Percentiles rank a stretch among this genome's conserved stretches.
These are phyloP conservation scores for Fusarium gaditjirri DNA, from an alignment of 2,329 filamentous ascomycete genomes.

Conservation along the genomic window DNA sequence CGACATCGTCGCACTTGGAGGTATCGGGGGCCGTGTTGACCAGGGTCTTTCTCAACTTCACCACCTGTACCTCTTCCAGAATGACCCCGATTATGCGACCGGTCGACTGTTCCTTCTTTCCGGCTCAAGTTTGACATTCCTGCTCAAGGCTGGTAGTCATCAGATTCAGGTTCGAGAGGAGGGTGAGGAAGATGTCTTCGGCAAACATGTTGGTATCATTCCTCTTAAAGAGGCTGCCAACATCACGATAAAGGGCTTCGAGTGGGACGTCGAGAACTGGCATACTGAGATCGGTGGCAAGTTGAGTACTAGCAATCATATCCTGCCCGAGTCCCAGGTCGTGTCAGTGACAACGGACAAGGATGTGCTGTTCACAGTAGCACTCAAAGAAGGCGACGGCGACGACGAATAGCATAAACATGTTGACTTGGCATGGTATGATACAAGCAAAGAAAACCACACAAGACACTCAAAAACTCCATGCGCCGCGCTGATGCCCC, in stretches of 20 bases:
- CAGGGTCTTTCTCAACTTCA: slow-evolving; percentile 91
- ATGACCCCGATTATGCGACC: slow-evolving; percentile 57
- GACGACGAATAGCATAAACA: slow-evolving; percentile 46
- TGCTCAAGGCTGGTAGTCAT: slow-evolving; percentile 77
- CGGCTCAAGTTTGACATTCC: slow-evolving; percentile 81
- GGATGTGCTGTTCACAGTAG: slow-evolving; percentile 80
- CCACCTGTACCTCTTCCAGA: slow-evolving; percentile 77
- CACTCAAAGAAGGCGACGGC: slow-evolving; percentile 58
- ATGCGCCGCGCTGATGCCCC: slow-evolving; percentile 45
- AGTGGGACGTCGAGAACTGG: slow-evolving; percentile 93
- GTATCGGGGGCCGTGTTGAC: slow-evolving; percentile 89
- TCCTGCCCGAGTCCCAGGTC: slow-evolving; percentile 66
- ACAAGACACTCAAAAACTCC: slow-evolving; percentile 37
- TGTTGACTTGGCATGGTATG: slow-evolving; percentile 21
- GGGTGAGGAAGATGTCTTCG: slow-evolving; percentile 66
- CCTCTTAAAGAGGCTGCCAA: slow-evolving; percentile 81
- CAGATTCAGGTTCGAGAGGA: slow-evolving; percentile 70
- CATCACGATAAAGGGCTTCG: slow-evolving; percentile 83
- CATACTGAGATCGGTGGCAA: slow-evolving; percentile 77
- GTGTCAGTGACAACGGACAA: slow-evolving; percentile 71
- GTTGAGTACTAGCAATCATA: slow-evolving; percentile 84
- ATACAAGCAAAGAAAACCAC: slow-evolving; percentile 23
- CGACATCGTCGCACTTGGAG: slow-evolving; percentile 84
- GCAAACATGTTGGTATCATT: slow-evolving; percentile 85
- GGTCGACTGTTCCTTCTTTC: slow-evolving; percentile 82